Evolutionary conservation across 2,329 filamentous ascomycete genomes (phyloP), one percentile per base, ranked within the genome.

Genomic region (Orbilia ellipsospora): DNA sequence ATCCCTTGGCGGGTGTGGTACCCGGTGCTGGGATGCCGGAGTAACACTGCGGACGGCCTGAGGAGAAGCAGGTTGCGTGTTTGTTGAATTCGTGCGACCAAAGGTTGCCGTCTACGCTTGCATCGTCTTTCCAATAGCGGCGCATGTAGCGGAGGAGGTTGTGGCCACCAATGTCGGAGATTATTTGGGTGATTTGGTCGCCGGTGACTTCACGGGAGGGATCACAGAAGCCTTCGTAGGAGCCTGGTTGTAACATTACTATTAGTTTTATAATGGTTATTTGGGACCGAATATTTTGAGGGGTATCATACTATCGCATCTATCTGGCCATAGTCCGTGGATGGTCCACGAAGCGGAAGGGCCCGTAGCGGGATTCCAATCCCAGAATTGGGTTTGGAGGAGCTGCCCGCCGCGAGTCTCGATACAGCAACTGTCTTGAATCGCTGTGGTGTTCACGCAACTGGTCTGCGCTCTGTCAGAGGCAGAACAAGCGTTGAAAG

Each of bases 21-120:
- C 15, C 16, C 15, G 13, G 13, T 20, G 7, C n/a, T 3, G 51
- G 5, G 79, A 87, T 86, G 67, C 86, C 82, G 44, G 83, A 83
- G 83, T 92, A 92, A 84, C 90, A 92, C 18, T 83, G 80, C 0
- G 89, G 86, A 1, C 89, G 83, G 54, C 92, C 86, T 0, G 90
- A 92, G 80, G 87, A 89, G 79, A 92, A 88, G 82, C 90, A 92
- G 12, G 90, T 91, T 36, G 88, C 90, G 81, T 92, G 90, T 81
- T 90, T 91, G 81, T 86, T 85, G 87, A 89, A 92, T 80, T 92
- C 90, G 82, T 91, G 89, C 78, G 87, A 85, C 90, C 90, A 92
- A 79, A 92, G 87, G 28, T 80, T 82, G 78, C 88, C 86, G 78
- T 86, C 85, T 31, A 85, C 80, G 50, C 86, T 87, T 45, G 84